Base-by-base conservation (phyloP, 2,329 filamentous ascomycete species). In the Scytalidium sp. region DNA sequence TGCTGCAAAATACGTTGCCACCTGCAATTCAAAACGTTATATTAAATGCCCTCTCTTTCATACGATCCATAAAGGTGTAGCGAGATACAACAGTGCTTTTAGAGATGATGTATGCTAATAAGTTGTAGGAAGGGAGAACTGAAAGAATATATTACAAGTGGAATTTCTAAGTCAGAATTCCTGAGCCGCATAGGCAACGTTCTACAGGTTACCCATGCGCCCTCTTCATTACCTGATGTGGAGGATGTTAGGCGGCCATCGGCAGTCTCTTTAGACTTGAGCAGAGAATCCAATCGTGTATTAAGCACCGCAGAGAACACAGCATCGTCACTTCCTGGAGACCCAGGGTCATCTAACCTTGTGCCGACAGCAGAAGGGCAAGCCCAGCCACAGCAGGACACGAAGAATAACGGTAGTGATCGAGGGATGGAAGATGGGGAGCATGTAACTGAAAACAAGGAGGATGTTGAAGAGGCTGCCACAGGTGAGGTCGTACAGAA, bases 101-200 rank as follows among this genome's bases (percentile, higher is more conserved):
- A n/a, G 23, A 17, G 20, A 19, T n/a, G n/a, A 3, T 4, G 2
- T 21, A 36, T 43, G 17, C 47, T 56, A 45, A 58, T 17, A 41
- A 25, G 9, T 19, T 20, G 32, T 41, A 84, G 82, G 63, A 87
- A 90, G 67, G 90, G 87, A 8, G 80, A 88, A 54, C 72, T 96
- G 13, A 84, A 87, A 61, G 86, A 93, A 65, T 91, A 92, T 64
- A 76, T 96, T 9, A 75, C 83, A 32, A 72, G 81, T 1, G 86
- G 84, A 8, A 76, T 80, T 8, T 69, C 74, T 13, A 85, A 81
- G 62, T 79, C 86, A 15, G 84, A 89, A 8, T 90, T 94, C 50
- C 66, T 83, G 43, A 74, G 72, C 41, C 75, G 82, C 20, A 55
- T 90, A 3, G 64, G 67, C 13, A 67, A 68, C 49, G 73, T 73